Evolutionary conservation across 2,329 filamentous ascomycete genomes (phyloP), one percentile per base, ranked within the genome.

Genomic region (Colletotrichum sp.): DNA sequence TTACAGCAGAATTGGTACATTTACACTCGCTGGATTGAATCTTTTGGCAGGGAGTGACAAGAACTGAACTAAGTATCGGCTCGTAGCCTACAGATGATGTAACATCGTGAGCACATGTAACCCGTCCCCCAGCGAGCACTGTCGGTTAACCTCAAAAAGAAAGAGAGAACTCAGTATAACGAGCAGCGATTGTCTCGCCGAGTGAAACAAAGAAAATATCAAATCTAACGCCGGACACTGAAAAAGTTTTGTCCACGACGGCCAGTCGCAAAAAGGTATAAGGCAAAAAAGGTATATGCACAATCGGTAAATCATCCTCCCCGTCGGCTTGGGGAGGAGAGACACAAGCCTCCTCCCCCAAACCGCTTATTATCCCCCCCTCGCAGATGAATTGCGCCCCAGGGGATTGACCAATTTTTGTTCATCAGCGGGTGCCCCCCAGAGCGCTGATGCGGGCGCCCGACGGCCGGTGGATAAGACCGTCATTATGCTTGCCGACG

Each of bases 371-470:
- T 36, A 21, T 30, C 57, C 26, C 32, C 18, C 32, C n/a, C 32
- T 61, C 59, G 30, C 18, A 61, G 24, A 26, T 15, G 21, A 57
- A 57, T 48, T 48, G 39, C 39, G 39, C 39, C 9, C 39, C 39
- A n/a, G 18, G 39, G 39, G 39, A n/a, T 48, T 48, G 18, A 48
- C 12, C 9, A 48, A 10, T 48, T n/a, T n/a, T 48, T n/a, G 36
- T 43, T n/a, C 39, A 52, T 85, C 81, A 90, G 78, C 90, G 89
- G 66, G 87, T 85, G 73, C 87, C 86, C 8, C 92, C 92, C 9
- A 93, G 86, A 68, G 92, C 92, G 80, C 91, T 93, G 83, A 93
- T 93, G 77, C 92, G 85, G 30, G 92, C 92, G 71, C 92, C 92
- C 7, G 92, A 91, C 2, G 92, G 88, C 75, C 92, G 86, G 83